Evolutionary conservation across 345 rosid species (phyloP).

Genomic region (Excoecaria cochinchinensis): DNA sequence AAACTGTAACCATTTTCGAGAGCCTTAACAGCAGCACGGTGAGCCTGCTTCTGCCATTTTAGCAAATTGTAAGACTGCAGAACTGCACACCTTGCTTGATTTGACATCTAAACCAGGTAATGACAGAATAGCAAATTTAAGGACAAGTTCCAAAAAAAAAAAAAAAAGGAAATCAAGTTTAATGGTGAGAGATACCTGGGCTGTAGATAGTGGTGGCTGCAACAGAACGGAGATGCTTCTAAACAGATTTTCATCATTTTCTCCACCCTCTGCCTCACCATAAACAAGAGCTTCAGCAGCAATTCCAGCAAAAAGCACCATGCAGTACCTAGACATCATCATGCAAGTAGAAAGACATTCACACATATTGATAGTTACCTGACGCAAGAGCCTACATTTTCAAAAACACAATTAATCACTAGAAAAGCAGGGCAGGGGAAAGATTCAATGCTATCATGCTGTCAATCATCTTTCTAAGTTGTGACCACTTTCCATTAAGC

Average conservation of each 20-base stretch:
- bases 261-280: constrained; percentile 96
- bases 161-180: constrained; percentile 8
- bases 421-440: not conserved
- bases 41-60: constrained; percentile 81
- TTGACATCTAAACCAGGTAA: constrained; percentile 69
- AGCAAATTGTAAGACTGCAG: constrained; percentile 85
- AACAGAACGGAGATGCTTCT: constrained; percentile 80
- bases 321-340: constrained; percentile 63
- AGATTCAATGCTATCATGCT: not conserved
- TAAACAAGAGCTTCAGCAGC: constrained; percentile 94
- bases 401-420: not conserved
- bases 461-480: not conserved
- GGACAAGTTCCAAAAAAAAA: not conserved
- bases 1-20: constrained; percentile 78
- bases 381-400: not conserved
- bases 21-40: constrained; percentile 74
- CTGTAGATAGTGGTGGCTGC: constrained; percentile 75
- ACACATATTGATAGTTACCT: not conserved
- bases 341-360: constrained; percentile 12
- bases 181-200: constrained; percentile 48
- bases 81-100: constrained; percentile 94
- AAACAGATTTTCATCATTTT: constrained; percentile 90
- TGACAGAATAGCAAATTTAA: not conserved
- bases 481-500: constrained; percentile 1
- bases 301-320: constrained; percentile 95